phyloP scores from a whole-genome alignment of 176 grass and related monocot genomes.

The Otatea glauca region DNA sequence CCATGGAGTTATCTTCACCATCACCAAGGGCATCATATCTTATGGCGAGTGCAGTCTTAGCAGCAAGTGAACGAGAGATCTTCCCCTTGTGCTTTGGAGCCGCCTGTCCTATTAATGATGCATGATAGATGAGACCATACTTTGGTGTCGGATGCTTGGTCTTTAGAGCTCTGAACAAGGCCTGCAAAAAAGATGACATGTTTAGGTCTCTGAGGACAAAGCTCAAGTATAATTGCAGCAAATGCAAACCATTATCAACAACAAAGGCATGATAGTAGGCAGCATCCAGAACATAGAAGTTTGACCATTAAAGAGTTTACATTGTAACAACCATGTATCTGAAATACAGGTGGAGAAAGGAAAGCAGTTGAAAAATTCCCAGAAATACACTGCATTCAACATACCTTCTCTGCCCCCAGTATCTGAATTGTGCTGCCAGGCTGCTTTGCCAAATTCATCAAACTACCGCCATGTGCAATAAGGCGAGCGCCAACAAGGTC shows the following conservation, averaged over 20 bases:
- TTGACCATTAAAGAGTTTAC: not conserved
- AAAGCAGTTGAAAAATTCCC: not conserved
- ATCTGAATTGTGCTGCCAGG: constrained; percentile 97
- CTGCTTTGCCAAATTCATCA: constrained; percentile 89
- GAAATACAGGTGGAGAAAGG: not conserved
- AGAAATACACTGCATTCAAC: not conserved
- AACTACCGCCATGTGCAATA: constrained; percentile 92
- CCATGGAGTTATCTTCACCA: constrained; percentile 74
- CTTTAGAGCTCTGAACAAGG: constrained; percentile 91
- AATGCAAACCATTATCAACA: not conserved
- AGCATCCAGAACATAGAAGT: not conserved
- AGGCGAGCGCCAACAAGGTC: constrained; percentile 92
- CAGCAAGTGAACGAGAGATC: constrained; percentile 86
- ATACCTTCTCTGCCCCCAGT: constrained; percentile 94
- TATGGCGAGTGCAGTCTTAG: constrained; percentile 81
- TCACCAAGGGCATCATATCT: constrained; percentile 84
- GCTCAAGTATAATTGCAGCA: constrained; percentile 4
- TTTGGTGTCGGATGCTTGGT: constrained; percentile 90
- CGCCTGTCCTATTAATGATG: constrained; percentile 85
- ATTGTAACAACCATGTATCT: not conserved
- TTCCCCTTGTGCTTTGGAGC: constrained; percentile 81
- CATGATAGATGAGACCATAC: constrained; percentile 93
- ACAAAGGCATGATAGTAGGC: not conserved
- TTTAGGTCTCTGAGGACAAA: not conserved
- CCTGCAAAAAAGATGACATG: constrained; percentile 52